Evolutionary conservation across 192 early-diverging fungal species (phyloP).

Genomic region (Umbelopsis isabellina): DNA sequence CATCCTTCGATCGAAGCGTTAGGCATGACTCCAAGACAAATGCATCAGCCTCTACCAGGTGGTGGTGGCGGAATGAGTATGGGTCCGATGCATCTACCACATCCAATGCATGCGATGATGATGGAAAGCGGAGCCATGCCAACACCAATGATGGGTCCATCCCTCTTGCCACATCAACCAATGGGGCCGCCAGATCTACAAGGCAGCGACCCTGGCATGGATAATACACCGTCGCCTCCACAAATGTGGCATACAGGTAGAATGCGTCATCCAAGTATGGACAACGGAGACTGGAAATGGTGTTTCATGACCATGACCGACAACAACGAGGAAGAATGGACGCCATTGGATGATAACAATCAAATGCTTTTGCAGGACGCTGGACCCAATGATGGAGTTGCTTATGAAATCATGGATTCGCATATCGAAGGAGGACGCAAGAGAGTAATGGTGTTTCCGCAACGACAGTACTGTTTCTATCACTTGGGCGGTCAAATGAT

Average conservation of each 20-base stretch:
- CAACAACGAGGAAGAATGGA: constrained; percentile 2
- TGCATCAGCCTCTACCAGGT: too few relatives aligned
- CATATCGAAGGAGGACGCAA: constrained; percentile 8
- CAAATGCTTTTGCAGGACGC: not conserved
- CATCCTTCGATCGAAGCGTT: too few relatives aligned
- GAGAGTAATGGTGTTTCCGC: not conserved
- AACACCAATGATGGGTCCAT: not conserved
- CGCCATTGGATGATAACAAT: not conserved
- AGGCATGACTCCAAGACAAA: too few relatives aligned
- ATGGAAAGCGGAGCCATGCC: not conserved
- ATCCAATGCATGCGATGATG: constrained; percentile 14
- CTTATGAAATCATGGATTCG: constrained; percentile 6
- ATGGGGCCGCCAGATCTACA: not conserved
- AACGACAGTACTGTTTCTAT: constrained; percentile 12
- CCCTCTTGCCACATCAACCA: not conserved
- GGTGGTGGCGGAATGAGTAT: not conserved
- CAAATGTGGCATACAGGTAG: not conserved
- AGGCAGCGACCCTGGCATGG: not conserved
- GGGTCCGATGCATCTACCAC: not conserved
- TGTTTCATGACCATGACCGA: not conserved
- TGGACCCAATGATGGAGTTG: not conserved
- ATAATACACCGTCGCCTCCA: not conserved
- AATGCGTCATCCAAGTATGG: not conserved
- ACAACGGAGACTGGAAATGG: not conserved
- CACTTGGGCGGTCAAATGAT: not conserved